phyloP scores from a whole-genome alignment of 2,329 filamentous ascomycete species.

The Triangularia verruculosa region DNA sequence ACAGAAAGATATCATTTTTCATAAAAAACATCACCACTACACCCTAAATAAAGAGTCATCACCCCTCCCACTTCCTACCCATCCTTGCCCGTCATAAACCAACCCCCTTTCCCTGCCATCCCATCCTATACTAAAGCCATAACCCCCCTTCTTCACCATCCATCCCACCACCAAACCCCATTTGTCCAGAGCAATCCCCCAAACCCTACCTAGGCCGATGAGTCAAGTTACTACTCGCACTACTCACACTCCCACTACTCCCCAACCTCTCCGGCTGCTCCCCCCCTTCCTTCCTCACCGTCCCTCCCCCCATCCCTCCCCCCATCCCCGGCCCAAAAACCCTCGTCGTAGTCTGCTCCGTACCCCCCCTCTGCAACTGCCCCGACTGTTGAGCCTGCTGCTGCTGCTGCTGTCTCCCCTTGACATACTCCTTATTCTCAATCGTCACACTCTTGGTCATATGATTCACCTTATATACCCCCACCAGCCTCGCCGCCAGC shows the following conservation, averaged over 20 bases:
- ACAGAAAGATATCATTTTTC: constrained; percentile 6
- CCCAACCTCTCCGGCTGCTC: not conserved
- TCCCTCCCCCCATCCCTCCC: not conserved
- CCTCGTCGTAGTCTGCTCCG: not conserved
- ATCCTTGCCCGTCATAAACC: not conserved
- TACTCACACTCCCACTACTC: not conserved
- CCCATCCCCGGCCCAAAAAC: not conserved
- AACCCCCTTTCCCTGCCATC: too few relatives aligned
- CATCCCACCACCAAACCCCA: not conserved
- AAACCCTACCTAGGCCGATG: not conserved
- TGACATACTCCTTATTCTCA: constrained; percentile 77
- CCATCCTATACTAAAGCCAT: not conserved
- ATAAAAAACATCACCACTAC: not conserved
- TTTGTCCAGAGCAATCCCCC: not conserved
- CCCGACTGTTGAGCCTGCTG: not conserved
- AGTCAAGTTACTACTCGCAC: not conserved
- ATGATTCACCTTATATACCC: constrained; percentile 99
- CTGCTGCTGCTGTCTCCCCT: constrained; percentile 22
- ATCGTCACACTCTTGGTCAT: constrained; percentile 94
- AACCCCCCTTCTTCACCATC: not conserved
- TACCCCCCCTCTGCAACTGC: not conserved
- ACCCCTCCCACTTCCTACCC: not conserved
- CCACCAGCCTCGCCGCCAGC: constrained; percentile 88
- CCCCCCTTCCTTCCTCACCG: not conserved
- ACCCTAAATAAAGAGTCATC: not conserved